These are phyloP conservation scores for Aspergillus incahuasiensis DNA, from an alignment of 495 filamentous ascomycete species.

Conservation along the genomic window DNA sequence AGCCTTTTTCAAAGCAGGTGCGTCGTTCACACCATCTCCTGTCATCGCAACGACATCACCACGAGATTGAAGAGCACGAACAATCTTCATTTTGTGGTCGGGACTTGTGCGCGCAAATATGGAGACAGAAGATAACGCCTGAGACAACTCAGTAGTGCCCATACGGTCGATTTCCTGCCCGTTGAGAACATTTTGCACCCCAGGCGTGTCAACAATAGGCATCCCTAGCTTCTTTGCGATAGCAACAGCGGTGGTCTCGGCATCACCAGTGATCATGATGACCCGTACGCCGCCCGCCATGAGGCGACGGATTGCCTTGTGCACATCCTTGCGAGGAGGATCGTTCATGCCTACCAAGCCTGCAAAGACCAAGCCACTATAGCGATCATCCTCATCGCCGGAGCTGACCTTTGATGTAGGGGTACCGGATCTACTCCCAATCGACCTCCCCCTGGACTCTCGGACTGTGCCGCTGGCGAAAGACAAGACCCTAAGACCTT, in stretches of 20 bases:
- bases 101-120: constrained; percentile 96
- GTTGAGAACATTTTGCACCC: constrained; percentile 63
- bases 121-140: constrained; percentile 78
- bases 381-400: constrained; percentile 63
- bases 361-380: constrained; percentile 79
- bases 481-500: constrained; percentile 85
- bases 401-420: constrained; percentile 41
- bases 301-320: constrained; percentile 80
- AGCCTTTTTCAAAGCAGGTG: constrained; percentile 92
- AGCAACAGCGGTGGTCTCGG: constrained; percentile 87
- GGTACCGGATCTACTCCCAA: constrained; percentile 46
- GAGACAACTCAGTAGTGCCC: constrained; percentile 74
- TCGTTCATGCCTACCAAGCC: constrained; percentile 97
- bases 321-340: constrained; percentile 83
- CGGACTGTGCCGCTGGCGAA: constrained; percentile 73
- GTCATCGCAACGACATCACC: constrained; percentile 99
- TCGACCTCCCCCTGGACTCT: constrained; percentile 27
- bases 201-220: constrained; percentile 52
- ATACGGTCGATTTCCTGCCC: constrained; percentile 90
- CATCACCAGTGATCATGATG: constrained; percentile 98
- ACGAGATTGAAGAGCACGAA: constrained; percentile 81
- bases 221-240: constrained; percentile 93
- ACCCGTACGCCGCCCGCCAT: constrained; percentile 93
- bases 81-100: constrained; percentile 97
- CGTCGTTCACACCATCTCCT: constrained; percentile 96